Evolutionary conservation across 2,329 filamentous ascomycete species (phyloP).

Genomic region (Colletotrichum tabaci): DNA sequence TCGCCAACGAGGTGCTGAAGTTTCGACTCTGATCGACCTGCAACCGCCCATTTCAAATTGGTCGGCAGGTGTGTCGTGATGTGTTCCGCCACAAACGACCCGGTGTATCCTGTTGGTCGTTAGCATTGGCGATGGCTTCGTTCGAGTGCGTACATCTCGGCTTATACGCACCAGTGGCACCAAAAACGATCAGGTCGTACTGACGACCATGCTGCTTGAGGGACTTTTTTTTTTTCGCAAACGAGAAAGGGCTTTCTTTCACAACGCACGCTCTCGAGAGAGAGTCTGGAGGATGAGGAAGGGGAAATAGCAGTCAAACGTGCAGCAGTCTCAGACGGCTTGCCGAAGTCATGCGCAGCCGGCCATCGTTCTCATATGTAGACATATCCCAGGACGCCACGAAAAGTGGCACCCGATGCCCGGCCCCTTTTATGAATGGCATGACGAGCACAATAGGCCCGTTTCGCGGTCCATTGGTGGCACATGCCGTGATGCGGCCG

Average conservation of each 20-base stretch:
- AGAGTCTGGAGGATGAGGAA: background rate
- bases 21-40: slow-evolving; percentile 85
- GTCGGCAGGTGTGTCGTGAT: slow-evolving; percentile 80
- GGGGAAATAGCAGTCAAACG: background rate
- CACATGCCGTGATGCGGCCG: slow-evolving; percentile 29
- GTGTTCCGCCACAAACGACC: slow-evolving; percentile 81
- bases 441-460: slow-evolving; percentile 16
- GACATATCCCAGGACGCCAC: slow-evolving; percentile 25
- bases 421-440: slow-evolving; percentile 11
- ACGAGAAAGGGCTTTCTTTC: background rate
- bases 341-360: slow-evolving; percentile 24
- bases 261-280: background rate
- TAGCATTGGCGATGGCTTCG: background rate
- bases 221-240: slow-evolving; percentile 51
- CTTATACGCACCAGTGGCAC: slow-evolving; percentile 66
- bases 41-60: slow-evolving; percentile 88
- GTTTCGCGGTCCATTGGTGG: slow-evolving; percentile 36
- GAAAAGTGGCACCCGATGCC: slow-evolving; percentile 34
- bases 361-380: slow-evolving; percentile 32
- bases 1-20: slow-evolving; percentile 78
- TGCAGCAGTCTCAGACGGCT: slow-evolving; percentile 29
- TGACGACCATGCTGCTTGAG: slow-evolving; percentile 65
- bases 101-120: slow-evolving; percentile 80
- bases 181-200: slow-evolving; percentile 72
- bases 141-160: slow-evolving; percentile 2